A percentile compares a stretch with the other conserved stretches of the same genome.
Evolutionary conservation across 177 flowering plant genomes (phyloP).

Genomic region (Vitis hybrid): DNA sequence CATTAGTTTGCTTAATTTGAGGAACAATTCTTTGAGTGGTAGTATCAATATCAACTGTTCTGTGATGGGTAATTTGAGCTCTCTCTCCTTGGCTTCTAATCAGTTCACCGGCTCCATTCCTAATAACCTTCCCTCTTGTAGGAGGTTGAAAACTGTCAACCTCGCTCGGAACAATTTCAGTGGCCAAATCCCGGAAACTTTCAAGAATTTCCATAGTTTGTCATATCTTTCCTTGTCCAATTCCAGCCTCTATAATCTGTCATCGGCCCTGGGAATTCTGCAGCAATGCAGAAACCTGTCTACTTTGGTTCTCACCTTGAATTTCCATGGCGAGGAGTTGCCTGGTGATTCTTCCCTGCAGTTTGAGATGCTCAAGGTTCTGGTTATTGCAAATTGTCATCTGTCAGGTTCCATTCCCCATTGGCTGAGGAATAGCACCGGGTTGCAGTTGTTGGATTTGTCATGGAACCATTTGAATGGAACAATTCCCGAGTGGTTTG

Average conservation of each 20-base stretch:
- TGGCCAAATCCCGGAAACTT: slow-evolving; percentile 37
- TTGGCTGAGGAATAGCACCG: slow-evolving; percentile 27
- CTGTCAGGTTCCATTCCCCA: slow-evolving; percentile 34
- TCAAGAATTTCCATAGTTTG: slow-evolving; percentile 28
- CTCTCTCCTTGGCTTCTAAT: slow-evolving; percentile 39
- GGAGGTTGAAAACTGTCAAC: slow-evolving; percentile 25
- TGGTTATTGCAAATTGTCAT: slow-evolving; percentile 31
- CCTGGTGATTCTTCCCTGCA: slow-evolving; percentile 26
- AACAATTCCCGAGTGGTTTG: slow-evolving; percentile 38
- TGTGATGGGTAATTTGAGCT: slow-evolving; percentile 29
- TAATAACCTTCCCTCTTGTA: slow-evolving; percentile 32
- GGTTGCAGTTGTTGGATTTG: slow-evolving; percentile 39
- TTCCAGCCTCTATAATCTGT: slow-evolving; percentile 27
- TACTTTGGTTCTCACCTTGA: slow-evolving; percentile 33
- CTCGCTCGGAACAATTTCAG: slow-evolving; percentile 36
- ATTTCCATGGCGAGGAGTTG: slow-evolving; percentile 34
- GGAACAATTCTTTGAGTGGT: slow-evolving; percentile 42
- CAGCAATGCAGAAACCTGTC: slow-evolving; percentile 37
- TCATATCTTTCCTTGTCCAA: slow-evolving; percentile 37
- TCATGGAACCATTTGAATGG: slow-evolving; percentile 42
- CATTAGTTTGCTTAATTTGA: slow-evolving; percentile 27
- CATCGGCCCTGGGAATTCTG: slow-evolving; percentile 30
- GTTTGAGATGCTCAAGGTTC: slow-evolving; percentile 33
- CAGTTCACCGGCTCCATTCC: slow-evolving; percentile 33
- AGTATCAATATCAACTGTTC: slow-evolving; percentile 31